These are phyloP conservation scores for Plantago ovata DNA, from an alignment of 257 asterid species.

Conservation along the genomic window DNA sequence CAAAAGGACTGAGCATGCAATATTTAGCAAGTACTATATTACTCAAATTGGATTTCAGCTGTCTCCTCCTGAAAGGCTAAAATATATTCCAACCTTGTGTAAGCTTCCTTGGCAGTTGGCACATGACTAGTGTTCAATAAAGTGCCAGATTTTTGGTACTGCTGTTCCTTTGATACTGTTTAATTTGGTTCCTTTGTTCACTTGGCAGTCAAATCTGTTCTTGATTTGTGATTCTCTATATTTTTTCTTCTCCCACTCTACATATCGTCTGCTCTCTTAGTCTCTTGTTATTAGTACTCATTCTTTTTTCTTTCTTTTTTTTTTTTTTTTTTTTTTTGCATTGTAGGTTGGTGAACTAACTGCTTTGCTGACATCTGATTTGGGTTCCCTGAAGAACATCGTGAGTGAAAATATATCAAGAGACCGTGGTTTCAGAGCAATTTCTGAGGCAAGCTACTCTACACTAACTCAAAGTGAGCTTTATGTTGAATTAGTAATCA, in stretches of 20 bases:
- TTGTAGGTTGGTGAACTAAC: slow-evolving; percentile 94
- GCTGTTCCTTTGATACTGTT: not conserved
- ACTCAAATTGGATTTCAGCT: not conserved
- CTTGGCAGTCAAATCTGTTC: no score
- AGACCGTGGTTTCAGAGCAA: slow-evolving; percentile 98
- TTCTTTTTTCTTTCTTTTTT: slow-evolving; percentile 4
- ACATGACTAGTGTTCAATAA: slow-evolving; percentile 8
- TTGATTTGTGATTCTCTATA: no score
- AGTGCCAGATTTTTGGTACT: slow-evolving; percentile 11
- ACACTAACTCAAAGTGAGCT: slow-evolving; percentile 62
- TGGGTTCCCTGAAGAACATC: slow-evolving; percentile 82
- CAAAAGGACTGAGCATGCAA: not conserved
- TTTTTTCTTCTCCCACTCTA: slow-evolving; percentile 9
- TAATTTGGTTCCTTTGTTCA: no score
- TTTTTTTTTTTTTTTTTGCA: slow-evolving; percentile 15
- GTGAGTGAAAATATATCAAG: slow-evolving; percentile 88
- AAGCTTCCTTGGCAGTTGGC: slow-evolving; percentile 5
- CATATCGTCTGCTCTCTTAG: not conserved
- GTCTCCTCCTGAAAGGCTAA: slow-evolving; percentile 2
- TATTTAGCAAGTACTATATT: not conserved
- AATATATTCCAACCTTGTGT: not conserved
- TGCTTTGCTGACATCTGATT: slow-evolving; percentile 80
- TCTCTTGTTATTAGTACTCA: not conserved
- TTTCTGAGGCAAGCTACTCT: slow-evolving; percentile 98
- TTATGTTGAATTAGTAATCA: slow-evolving; percentile 29